Conservation (phyloP, 192 early-diverging fungal genomes). For the Phycomyces nitens region DNA sequence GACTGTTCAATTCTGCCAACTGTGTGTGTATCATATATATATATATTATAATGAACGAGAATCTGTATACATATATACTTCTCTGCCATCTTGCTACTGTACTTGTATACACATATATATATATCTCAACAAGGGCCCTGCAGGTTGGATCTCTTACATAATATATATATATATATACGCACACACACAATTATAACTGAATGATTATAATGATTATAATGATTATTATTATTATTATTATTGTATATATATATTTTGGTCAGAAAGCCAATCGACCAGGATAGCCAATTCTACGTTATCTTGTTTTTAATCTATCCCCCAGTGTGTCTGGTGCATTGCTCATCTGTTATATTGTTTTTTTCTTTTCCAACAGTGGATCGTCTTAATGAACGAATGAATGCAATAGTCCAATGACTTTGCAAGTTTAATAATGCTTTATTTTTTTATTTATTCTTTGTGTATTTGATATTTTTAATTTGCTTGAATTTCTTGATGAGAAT, state of each 20-base stretch:
- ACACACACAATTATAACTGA: too few relatives aligned
- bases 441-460: conserved; percentile 5
- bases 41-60: too few relatives aligned
- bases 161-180: too few relatives aligned
- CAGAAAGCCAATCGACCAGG: not conserved
- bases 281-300: not conserved
- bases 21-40: too few relatives aligned
- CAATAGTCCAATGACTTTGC: too few relatives aligned
- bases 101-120: not conserved
- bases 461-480: conserved; percentile 12
- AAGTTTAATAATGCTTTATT: not conserved
- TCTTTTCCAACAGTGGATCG: not conserved
- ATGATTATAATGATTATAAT: too few relatives aligned
- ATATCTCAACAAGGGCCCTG: too few relatives aligned
- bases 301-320: conserved; percentile 25
- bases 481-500: conserved; percentile 11
- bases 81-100: conserved; percentile 1
- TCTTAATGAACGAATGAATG: too few relatives aligned
- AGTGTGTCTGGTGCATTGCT: not conserved
- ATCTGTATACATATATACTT: too few relatives aligned
- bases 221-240: too few relatives aligned
- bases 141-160: too few relatives aligned
- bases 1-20: too few relatives aligned
- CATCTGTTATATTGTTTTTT: not conserved
- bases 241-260: not conserved